Base-by-base conservation (phyloP, 257 asterid species). In the Nicotiana sylvestris region DNA sequence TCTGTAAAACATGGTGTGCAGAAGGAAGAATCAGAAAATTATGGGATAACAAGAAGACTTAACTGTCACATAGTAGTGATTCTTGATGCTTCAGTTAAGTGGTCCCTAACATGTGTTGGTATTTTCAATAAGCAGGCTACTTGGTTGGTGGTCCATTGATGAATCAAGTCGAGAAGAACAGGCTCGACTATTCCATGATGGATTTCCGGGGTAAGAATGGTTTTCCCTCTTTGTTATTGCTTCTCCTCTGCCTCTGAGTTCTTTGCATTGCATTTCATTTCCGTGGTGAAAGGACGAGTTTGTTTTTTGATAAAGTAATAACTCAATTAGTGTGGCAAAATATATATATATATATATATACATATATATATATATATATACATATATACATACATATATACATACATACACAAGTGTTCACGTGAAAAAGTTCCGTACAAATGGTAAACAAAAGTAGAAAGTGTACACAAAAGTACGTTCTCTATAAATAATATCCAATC, bases 101-200 rank as follows among this genome's bases (percentile, higher is more conserved):
- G 46, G 53, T 49, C 12, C 78, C 76, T 32, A 51, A 61, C 33
- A 69, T 46, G 32, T 56, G 32, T 58, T 37, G 82, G 81, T 76
- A 68, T 77, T 84, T 82, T 62, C 77, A 60, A 81, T 78, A 68
- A 83, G 68, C 90, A 96, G 99, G 90, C 88, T 96, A 78, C 97
- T 96, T 78, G 99, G 99, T 83, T 96, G 98, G 99, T 96, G 99
- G 99, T 95, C 98, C 77, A 92, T 96, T 72, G 99, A 96, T 86
- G 98, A 94, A 87, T 90, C 92, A 86, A 94, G 97, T 88, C 90
- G 93, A 88, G 99, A 96, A 89, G 99, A 96, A 84, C 98, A 90
- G 88, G 98, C 93, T 62, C 97, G 92, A 49, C 86, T 96, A 78
- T 89, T 88, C 86, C 93, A 90, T 29, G 92, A 89, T 81, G 95